Percentiles rank a stretch among this genome's conserved stretches.
Conservation (phyloP, 176 grass and related monocot species). For the Oropetium thomaeum region DNA sequence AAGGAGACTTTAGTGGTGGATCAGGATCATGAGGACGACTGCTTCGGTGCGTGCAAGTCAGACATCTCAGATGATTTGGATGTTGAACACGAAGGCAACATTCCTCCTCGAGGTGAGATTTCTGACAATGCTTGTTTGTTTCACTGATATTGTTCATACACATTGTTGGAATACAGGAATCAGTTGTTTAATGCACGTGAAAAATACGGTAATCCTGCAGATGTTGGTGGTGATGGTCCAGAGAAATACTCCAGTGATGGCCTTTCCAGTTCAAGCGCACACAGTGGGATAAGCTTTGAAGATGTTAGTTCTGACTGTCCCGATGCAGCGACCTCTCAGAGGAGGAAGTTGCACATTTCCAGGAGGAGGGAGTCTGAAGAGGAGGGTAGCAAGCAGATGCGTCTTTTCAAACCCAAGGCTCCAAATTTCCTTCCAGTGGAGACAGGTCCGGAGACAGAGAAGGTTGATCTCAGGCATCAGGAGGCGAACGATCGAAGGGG, state of each 20-base stretch:
- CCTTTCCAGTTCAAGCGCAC: constrained; percentile 43
- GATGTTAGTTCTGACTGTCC: constrained; percentile 30
- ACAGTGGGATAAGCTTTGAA: constrained; percentile 36
- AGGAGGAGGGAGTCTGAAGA: constrained; percentile 22
- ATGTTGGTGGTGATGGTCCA: neutral
- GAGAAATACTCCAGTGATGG: constrained; percentile 42
- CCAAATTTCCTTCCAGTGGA: constrained; percentile 56
- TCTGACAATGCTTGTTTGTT: neutral
- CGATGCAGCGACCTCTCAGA: constrained; percentile 30
- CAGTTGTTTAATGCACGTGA: neutral
- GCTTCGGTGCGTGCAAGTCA: constrained; percentile 31
- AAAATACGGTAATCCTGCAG: neutral
- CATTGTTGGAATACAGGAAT: neutral
- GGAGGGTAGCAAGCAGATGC: constrained; percentile 30
- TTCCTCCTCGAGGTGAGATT: constrained; percentile 23
- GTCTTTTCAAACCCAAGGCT: constrained; percentile 55
- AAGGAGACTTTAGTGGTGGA: neutral
- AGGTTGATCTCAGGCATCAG: constrained; percentile 78
- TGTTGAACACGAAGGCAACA: neutral
- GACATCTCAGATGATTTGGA: constrained; percentile 35
- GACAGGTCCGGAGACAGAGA: constrained; percentile 60
- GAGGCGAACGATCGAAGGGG: constrained; percentile 58
- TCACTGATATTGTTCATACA: neutral
- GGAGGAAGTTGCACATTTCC: constrained; percentile 26
- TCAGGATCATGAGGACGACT: constrained; percentile 11